These are phyloP conservation scores for Micromonas commoda DNA, from an alignment of 139 green algal species.

Conservation along the genomic window DNA sequence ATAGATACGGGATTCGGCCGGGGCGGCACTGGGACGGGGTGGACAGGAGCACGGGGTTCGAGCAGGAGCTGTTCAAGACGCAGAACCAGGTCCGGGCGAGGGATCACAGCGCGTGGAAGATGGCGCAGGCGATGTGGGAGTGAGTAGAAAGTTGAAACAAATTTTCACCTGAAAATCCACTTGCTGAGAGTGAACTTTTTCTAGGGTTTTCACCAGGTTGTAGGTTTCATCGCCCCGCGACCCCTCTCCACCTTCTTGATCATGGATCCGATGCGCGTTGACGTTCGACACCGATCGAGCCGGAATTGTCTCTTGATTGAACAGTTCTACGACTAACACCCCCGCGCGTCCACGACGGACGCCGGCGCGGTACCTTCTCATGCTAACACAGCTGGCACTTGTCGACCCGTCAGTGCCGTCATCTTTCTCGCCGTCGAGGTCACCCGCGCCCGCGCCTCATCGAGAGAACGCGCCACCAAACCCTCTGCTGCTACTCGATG, in stretches of 20 bases:
- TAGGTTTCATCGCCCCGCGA: neutral
- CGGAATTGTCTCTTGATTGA: neutral
- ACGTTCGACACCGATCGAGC: too few species aligned
- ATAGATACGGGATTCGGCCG: constrained; percentile 85
- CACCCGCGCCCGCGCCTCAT: too few species aligned
- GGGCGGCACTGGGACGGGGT: constrained; percentile 97
- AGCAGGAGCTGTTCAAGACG: constrained; percentile 66
- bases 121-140: neutral
- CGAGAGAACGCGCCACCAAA: too few species aligned
- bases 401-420: too few species aligned
- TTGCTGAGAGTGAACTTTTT: too few species aligned
- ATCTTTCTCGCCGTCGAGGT: too few species aligned
- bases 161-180: too few species aligned
- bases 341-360: too few species aligned
- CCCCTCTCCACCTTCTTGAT: neutral
- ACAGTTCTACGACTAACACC: neutral
- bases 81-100: constrained; percentile 39
- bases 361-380: too few species aligned
- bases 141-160: too few species aligned
- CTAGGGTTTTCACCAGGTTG: neutral
- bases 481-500: too few species aligned
- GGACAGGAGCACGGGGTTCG: constrained; percentile 88
- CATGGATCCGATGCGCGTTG: neutral
- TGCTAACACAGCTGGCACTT: too few species aligned
- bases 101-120: neutral